Conservation (phyloP, 1,284 basidiomycete genomes). For the Rhodotorula sp. region DNA sequence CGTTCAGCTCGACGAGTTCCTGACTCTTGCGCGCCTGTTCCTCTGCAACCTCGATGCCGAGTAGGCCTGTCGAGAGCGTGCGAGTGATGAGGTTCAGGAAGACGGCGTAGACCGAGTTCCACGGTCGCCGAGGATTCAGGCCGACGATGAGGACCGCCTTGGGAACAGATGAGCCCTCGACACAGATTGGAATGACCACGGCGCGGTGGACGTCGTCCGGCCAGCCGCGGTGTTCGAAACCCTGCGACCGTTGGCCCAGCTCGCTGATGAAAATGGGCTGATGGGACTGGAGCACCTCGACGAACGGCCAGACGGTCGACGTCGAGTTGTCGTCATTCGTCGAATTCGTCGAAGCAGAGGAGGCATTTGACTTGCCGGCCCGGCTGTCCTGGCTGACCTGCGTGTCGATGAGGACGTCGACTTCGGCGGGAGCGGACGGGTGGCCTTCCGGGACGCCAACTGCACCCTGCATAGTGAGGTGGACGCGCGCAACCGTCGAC, state of each 20-base stretch:
- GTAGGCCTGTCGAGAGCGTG: constrained; percentile 28
- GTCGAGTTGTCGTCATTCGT: neutral
- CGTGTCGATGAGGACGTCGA: constrained; percentile 16
- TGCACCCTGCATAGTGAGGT: constrained; percentile 17
- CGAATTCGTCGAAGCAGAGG: constrained; percentile 1
- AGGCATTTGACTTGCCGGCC: neutral
- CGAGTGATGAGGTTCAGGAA: constrained; percentile 28
- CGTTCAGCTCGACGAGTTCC: constrained; percentile 51
- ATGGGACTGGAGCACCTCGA: constrained; percentile 23
- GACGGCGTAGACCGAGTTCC: constrained; percentile 13
- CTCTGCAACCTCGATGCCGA: constrained; percentile 46
- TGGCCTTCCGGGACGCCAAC: constrained; percentile 29
- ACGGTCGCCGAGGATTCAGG: constrained; percentile 46
- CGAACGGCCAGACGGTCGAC: constrained; percentile 30
- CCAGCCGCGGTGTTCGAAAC: constrained; percentile 45
- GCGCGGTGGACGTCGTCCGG: constrained; percentile 50
- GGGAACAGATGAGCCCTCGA: constrained; percentile 46
- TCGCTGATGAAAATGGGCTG: constrained; percentile 32
- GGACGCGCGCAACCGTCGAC: neutral
- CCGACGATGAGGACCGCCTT: constrained; percentile 51
- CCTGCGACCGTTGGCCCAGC: constrained; percentile 17
- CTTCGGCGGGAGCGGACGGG: constrained; percentile 18
- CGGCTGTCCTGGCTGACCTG: neutral
- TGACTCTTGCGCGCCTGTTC: constrained; percentile 49
- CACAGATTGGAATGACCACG: constrained; percentile 50